Base-by-base conservation (phyloP, 2,329 filamentous ascomycete species). In the Bipolaris gigantea region DNA sequence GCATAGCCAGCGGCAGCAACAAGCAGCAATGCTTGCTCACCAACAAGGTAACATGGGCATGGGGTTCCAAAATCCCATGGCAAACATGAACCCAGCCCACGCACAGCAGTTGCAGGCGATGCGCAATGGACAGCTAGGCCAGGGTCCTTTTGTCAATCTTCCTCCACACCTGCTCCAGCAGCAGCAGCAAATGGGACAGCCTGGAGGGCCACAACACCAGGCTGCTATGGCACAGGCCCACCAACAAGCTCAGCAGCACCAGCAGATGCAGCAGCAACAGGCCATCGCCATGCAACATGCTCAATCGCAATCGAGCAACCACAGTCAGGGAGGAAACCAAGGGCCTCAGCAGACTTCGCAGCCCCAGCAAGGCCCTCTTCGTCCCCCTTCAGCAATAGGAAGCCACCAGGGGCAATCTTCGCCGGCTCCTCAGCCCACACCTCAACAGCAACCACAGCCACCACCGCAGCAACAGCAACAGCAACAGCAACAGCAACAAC, bases 61-160 rank as follows among this genome's bases (percentile, higher is more conserved):
- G 57, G 76, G 77, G 16, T 81, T 84, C 63, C 81, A 77, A 33
- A 83, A 86, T 69, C 79, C 77, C 3, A 82, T 85, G 71, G 79
- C 62, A 72, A 63, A 76, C 55, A 79, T 85, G 67, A 82, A 73
- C 21, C 64, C 61, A 18, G 68, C 63, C 27, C 64, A 63, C 35
- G 68, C 63, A 38, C 69, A 72, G 35, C 70, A 73, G 51, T 59
- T 72, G 47, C 62, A 63, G 19, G 60, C 60, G n/a, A 47, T 70
- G 46, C 60, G 65, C 23, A 61, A 60, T 21, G 57, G 59, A 35
- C 59, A 64, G 32, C 66, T 71, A 58, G 65, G 64, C 1, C 58
- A 59, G 39, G 48, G 56, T 8, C 47, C 55, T 9, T 65, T 68
- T 46, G 65, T 70, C 39, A 64, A 66, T 18, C 62, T 73, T 13